Evolutionary conservation across 2,329 filamentous ascomycete genomes (phyloP), one percentile per base, ranked within the genome.

Genomic region (Scortechinia acanthostroma): DNA sequence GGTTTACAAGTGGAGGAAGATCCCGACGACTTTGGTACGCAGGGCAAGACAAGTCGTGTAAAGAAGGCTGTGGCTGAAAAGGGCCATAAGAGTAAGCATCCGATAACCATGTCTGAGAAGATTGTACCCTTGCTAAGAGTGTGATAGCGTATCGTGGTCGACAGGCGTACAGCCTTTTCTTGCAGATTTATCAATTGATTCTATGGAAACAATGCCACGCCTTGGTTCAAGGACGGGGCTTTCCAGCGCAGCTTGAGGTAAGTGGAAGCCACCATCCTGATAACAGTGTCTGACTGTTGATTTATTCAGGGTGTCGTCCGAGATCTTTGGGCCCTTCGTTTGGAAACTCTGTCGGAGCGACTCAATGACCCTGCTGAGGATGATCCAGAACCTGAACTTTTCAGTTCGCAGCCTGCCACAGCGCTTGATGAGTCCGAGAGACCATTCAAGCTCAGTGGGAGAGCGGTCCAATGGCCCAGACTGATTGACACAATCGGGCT

Each of bases 131-230:
- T 40, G n/a, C 25, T 30, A 30, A 30, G 10, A 30, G 10, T 30
- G 10, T 10, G n/a, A 30, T 40, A 40, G 35, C 35, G 17, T 10
- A 13, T 40, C 35, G 35, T 15, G 35, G 35, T 6, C 35, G 17
- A 19, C 74, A 79, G 45, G 91, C 86, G 14, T 79, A 82, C 51
- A 79, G 86, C 50, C 75, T 96, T 20, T 96, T 88, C 59, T 70
- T 97, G 25, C 86, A 95, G 58, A 85, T 80, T 50, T 77, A 94
- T 48, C 91, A 97, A 62, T 70, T 95, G 22, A 75, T 97, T 42
- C 68, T 98, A 21, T 81, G 90, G 59, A 88, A 86, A 57, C 91
- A 97, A 66, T 67, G 88, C 15, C 65, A 77, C 56, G 91, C 84
- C 72, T 69, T 97, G 22, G 69, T 95, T 14, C 67, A 76, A 19